Conservation (phyloP, 495 filamentous ascomycete species). For the Penicillium turbatum region DNA sequence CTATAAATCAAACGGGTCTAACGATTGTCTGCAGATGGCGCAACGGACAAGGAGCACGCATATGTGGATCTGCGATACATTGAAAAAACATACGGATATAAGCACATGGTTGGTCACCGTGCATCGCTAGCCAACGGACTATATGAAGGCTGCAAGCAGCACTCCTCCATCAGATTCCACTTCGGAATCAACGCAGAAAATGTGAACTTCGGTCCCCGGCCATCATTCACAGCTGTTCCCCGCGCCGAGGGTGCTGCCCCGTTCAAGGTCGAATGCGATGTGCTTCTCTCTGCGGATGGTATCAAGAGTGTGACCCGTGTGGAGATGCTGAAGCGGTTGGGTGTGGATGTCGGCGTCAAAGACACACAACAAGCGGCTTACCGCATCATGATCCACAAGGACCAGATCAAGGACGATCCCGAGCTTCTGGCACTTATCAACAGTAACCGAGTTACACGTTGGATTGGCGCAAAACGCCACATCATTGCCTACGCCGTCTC, state of each 20-base stretch:
- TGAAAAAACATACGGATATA: constrained; percentile 62
- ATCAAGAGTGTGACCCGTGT: constrained; percentile 64
- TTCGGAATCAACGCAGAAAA: constrained; percentile 53
- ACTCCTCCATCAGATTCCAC: constrained; percentile 65
- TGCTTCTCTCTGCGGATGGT: constrained; percentile 69
- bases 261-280: constrained; percentile 57
- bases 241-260: constrained; percentile 46
- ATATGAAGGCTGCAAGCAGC: constrained; percentile 60
- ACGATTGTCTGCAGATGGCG: constrained; percentile 50
- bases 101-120: constrained; percentile 76
- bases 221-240: constrained; percentile 53
- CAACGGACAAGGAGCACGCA: constrained; percentile 61
- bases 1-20: not conserved
- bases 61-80: constrained; percentile 67
- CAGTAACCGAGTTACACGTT: constrained; percentile 63
- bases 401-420: constrained; percentile 61
- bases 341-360: constrained; percentile 53
- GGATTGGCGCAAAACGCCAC: constrained; percentile 73
- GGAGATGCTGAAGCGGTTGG: constrained; percentile 55
- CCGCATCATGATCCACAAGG: constrained; percentile 72
- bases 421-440: constrained; percentile 66
- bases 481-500: constrained; percentile 80
- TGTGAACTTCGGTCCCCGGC: constrained; percentile 50
- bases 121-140: constrained; percentile 65
- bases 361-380: constrained; percentile 80